Percentiles rank a stretch among this genome's conserved stretches.
These are phyloP conservation scores for Penicillium sp. DNA, from an alignment of 2,329 filamentous ascomycete genomes.

Conservation along the genomic window DNA sequence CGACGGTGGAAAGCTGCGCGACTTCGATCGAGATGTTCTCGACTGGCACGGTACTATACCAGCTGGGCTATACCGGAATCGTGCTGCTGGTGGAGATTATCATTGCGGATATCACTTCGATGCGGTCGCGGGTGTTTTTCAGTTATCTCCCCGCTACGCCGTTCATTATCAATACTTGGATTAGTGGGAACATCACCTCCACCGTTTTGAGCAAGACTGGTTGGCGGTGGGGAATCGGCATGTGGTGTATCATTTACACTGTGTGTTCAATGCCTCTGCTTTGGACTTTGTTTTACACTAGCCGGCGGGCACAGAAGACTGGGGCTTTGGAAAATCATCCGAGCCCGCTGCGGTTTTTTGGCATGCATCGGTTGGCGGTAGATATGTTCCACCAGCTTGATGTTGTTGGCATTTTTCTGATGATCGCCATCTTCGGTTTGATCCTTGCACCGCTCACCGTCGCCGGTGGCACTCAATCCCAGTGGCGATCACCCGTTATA, in stretches of 20 bases:
- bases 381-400: conserved; percentile 5
- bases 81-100: conserved; percentile 8
- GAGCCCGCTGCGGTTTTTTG: neutral
- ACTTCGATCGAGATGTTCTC: conserved; percentile 4
- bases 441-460: conserved; percentile 4
- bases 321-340: neutral
- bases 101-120: conserved; percentile 6
- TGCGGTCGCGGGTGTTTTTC: conserved; percentile 6
- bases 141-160: conserved; percentile 6
- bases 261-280: conserved; percentile 4
- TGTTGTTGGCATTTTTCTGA: conserved; percentile 1
- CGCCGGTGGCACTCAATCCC: conserved; percentile 2
- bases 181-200: conserved; percentile 4
- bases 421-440: conserved; percentile 4
- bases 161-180: conserved; percentile 6
- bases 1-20: conserved; percentile 2
- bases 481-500: neutral
- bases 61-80: conserved; percentile 5
- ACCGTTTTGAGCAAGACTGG: neutral
- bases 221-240: conserved; percentile 7
- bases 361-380: neutral
- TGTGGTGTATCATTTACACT: conserved; percentile 5
- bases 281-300: conserved; percentile 1
- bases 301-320: conserved; percentile 1
- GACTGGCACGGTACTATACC: conserved; percentile 1